Conservation (phyloP, 495 filamentous ascomycete genomes). For the Penicillium roqueforti region DNA sequence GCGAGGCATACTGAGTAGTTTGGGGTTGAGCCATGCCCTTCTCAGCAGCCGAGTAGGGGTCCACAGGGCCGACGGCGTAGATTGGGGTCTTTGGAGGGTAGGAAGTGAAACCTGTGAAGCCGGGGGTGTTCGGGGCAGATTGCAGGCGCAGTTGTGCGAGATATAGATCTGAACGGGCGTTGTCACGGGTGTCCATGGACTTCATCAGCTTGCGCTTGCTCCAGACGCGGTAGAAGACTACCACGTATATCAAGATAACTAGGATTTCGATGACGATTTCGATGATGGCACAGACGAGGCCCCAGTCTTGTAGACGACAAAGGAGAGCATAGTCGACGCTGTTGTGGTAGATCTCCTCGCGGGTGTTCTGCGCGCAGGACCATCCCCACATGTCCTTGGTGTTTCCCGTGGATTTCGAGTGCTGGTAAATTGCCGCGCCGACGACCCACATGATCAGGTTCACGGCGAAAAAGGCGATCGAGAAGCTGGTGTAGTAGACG, state of each 20-base stretch:
- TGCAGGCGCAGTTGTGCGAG: conserved; percentile 89
- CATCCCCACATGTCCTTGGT: conserved; percentile 95
- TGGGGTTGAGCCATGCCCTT: conserved; percentile 46
- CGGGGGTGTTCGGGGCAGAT: conserved; percentile 91
- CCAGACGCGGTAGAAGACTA: conserved; percentile 95
- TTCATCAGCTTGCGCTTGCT: conserved; percentile 91
- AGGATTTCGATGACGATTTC: conserved; percentile 91
- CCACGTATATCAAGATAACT: conserved; percentile 84
- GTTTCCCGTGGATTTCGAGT: conserved; percentile 62
- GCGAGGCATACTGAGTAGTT: conserved; percentile 46
- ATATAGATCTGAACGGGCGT: conserved; percentile 88
- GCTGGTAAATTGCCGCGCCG: conserved; percentile 78
- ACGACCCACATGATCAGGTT: conserved; percentile 91
- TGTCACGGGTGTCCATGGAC: conserved; percentile 93
- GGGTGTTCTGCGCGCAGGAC: conserved; percentile 85
- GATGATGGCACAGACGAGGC: conserved; percentile 93
- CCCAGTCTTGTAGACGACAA: conserved; percentile 89
- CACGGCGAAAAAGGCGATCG: conserved; percentile 89
- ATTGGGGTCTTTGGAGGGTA: conserved; percentile 50
- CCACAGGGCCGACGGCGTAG: conserved; percentile 31
- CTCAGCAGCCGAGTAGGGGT: conserved; percentile 53
- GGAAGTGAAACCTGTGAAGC: conserved; percentile 50
- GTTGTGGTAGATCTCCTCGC: conserved; percentile 66
- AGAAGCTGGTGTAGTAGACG: conserved; percentile 89
- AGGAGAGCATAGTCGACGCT: conserved; percentile 87